Conservation (phyloP, 2,329 filamentous ascomycete species). For the Aspergillus pseudoviridinutans region DNA sequence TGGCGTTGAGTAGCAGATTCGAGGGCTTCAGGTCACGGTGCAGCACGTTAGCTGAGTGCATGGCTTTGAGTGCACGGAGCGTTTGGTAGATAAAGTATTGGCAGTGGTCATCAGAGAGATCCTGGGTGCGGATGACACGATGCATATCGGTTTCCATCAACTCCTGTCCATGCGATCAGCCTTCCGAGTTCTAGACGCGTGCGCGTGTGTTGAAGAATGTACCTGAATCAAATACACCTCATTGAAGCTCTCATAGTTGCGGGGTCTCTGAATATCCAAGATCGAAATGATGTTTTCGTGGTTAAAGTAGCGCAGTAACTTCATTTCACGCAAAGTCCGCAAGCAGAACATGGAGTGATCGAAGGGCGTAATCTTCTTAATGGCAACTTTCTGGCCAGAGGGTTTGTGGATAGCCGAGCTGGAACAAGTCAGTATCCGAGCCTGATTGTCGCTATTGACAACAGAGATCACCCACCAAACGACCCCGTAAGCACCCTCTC, state of each 20-base stretch:
- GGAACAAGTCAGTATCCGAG: constrained; percentile 13
- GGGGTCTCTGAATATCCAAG: constrained; percentile 95
- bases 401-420: constrained; percentile 98
- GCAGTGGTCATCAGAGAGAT: constrained; percentile 97
- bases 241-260: constrained; percentile 92
- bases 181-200: background rate
- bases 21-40: constrained; percentile 97
- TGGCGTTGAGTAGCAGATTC: constrained; percentile 93
- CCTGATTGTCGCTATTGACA: background rate
- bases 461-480: constrained; percentile 69
- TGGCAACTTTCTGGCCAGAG: constrained; percentile 95
- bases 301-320: constrained; percentile 97
- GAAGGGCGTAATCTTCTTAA: constrained; percentile 99
- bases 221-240: constrained; percentile 99
- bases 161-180: constrained; percentile 55
- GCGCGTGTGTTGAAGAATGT: constrained; percentile 21
- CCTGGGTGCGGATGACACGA: constrained; percentile 95
- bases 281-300: constrained; percentile 99
- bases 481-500: constrained; percentile 96
- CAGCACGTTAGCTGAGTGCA: constrained; percentile 98
- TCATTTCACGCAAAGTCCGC: constrained; percentile 96
- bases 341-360: constrained; percentile 99
- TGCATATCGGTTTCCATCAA: constrained; percentile 99
- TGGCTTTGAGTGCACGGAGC: constrained; percentile 92
- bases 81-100: constrained; percentile 99